Conservation (phyloP, 2,329 filamentous ascomycete genomes). For the Colletotrichum navitas region DNA sequence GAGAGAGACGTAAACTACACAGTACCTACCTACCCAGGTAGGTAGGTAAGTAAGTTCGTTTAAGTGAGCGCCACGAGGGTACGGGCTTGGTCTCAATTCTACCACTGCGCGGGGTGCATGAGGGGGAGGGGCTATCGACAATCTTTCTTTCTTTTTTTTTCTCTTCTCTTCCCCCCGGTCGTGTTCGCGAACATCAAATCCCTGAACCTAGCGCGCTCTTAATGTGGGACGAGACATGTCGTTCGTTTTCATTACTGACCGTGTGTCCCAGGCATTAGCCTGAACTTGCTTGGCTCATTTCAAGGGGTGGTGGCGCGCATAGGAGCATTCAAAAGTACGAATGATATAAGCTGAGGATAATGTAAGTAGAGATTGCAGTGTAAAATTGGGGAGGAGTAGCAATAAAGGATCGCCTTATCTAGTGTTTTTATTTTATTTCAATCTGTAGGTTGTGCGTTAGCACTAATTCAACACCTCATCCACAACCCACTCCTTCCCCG, state of each 20-base stretch:
- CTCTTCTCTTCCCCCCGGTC: background rate
- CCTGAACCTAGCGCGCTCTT: conserved; percentile 19
- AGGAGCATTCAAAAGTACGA: background rate
- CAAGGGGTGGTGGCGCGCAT: background rate
- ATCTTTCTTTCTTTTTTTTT: background rate
- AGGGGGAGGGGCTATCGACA: background rate
- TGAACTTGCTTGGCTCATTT: background rate
- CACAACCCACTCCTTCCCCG: conserved; percentile 21
- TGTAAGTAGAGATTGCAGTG: background rate
- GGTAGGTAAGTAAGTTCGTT: background rate
- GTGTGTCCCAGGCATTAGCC: background rate
- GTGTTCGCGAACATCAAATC: conserved; percentile 19
- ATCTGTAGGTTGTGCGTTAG: conserved; percentile 20
- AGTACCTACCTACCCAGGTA: background rate
- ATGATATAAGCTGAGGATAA: background rate
- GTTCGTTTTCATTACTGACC: conserved; percentile 7
- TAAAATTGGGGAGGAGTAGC: conserved; percentile 17
- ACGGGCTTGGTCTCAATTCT: background rate
- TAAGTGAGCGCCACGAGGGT: background rate
- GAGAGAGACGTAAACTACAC: background rate
- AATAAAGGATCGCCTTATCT: conserved; percentile 21
- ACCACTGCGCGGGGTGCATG: conserved; percentile 21
- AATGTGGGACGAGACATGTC: conserved; percentile 24
- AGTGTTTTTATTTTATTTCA: background rate
- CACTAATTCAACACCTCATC: conserved; percentile 35